phyloP scores from a whole-genome alignment of 164 flowering plant genomes.

The Tinospora cordifolia region DNA sequence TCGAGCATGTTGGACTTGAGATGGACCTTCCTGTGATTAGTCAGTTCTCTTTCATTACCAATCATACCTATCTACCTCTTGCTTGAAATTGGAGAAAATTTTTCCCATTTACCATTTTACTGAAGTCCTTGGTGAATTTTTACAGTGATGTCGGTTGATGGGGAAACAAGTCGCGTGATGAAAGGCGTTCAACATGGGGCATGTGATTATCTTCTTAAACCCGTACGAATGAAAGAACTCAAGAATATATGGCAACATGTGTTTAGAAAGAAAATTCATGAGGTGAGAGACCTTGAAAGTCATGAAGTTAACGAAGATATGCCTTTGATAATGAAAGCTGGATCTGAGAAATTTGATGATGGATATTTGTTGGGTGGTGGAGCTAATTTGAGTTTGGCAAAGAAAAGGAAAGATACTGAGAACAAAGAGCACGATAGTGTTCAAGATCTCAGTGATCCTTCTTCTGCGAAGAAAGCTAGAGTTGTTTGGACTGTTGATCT shows the following conservation, averaged over 20 bases:
- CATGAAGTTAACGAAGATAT: conserved; percentile 44
- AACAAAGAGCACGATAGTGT: conserved; percentile 40
- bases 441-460: conserved; percentile 42
- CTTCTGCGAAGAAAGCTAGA: conserved; percentile 66
- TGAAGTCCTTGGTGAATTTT: conserved; percentile 8
- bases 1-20: conserved; percentile 27
- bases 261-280: conserved; percentile 68
- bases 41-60: conserved; percentile 17
- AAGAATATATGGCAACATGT: conserved; percentile 98
- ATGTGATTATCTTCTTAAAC: conserved; percentile 92
- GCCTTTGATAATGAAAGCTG: conserved; percentile 32
- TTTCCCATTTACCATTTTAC: conserved; percentile 14
- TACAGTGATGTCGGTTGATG: conserved; percentile 99
- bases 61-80: conserved; percentile 1
- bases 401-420: conserved; percentile 68
- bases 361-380: conserved; percentile 30
- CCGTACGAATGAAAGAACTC: conserved; percentile 92
- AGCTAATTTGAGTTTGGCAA: conserved; percentile 35
- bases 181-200: conserved; percentile 98
- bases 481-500: conserved; percentile 93
- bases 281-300: conserved; percentile 58
- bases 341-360: conserved; percentile 42
- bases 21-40: conserved; percentile 32
- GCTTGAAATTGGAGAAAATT: background rate
- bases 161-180: conserved; percentile 94